Base-by-base conservation (phyloP, 2,329 filamentous ascomycete species). In the Boeremia lycopersici region DNA sequence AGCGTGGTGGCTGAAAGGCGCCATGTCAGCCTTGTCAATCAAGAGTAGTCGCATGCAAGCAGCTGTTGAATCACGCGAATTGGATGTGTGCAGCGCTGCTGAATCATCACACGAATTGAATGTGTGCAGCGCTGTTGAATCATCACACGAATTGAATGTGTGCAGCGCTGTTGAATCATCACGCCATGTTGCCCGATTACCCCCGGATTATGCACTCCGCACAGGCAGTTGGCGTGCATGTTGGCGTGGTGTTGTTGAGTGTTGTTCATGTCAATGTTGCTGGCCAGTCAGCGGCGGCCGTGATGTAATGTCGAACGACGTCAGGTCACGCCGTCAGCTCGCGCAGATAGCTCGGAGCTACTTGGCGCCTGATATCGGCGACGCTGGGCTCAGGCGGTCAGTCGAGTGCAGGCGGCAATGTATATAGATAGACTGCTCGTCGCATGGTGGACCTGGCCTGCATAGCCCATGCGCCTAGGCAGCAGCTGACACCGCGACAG, bases 291-390 rank as follows among this genome's bases (percentile, higher is more conserved):
- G 39, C 11, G 28, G 2, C 25, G 31, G 26, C 38, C 33, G 34
- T 64, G 63, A 64, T 63, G 61, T 60, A 63, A 69, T 65, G 57
- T 69, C 61, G 60, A 63, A 50, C 65, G 63, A 69, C 60, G 50
- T 66, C 64, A 68, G 61, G 66, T 69, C 68, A 70, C 62, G 62
- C 63, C 43, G 65, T 68, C 66, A 67, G 66, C 65, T 52, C 50
- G 48, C 41, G 50, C 56, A 43, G 40, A 46, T 53, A 43, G 48
- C 50, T 45, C 53, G 42, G 40, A 19, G 19, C 7, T 39, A 7
- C 17, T 1, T 35, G 11, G 33, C 48, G 40, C 41, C 52, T 46
- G 35, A 49, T 46, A 23, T 49, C 52, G 36, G 34, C 41, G 35
- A 38, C 29, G 15, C 29, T 41, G 10, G 31, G 35, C 25, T 35